Base-by-base conservation (phyloP, 1,284 basidiomycete genomes). In the Leccinum fallax region DNA sequence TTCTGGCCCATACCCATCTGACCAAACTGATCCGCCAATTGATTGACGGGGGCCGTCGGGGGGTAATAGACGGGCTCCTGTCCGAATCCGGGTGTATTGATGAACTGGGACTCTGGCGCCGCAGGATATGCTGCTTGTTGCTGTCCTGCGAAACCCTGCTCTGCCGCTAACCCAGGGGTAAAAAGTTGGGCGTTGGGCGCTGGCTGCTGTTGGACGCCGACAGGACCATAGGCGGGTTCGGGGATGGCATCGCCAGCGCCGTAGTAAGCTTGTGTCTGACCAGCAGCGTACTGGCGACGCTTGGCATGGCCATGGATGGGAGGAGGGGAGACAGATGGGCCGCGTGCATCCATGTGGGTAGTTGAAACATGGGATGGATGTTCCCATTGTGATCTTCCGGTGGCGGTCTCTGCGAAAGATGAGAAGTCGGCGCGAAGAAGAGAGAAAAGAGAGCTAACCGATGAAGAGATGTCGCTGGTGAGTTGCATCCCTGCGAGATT, bases 251-350 rank as follows among this genome's bases (percentile, higher is more conserved):
- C 81, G 2, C 77, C 74, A 21, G 79, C 73, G 36, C 90, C 89
- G 67, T 92, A 92, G 76, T 95, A 95, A 3, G 86, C 90, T 71
- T 95, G 91, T 3, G 92, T 93, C 76, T 95, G 92, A 11, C 91
- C 93, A 6, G 92, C 87, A 55, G 95, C 94, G 77, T 97, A 97
- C 76, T 95, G 93, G 57, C 94, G 88, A 67, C 94, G 86, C 79
- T 93, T 94, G 28, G 78, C 13, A 62, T 80, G 77, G 34, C 61
- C 62, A 38, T 69, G 71, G 28, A 61, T 62, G 43, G 78, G 81
- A 61, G 67, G 74, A 49, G 79, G 81, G 28, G 79, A 79, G 26
- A 67, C 77, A 16, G 78, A 70, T 1, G 81, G 74, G 0, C 76
- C 73, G 28, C 76, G 76, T 58, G 68, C 65, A 53, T 83, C 81